Evolutionary conservation across 106 monocot genomes (phyloP).

Genomic region (Cymbidium sinense): DNA sequence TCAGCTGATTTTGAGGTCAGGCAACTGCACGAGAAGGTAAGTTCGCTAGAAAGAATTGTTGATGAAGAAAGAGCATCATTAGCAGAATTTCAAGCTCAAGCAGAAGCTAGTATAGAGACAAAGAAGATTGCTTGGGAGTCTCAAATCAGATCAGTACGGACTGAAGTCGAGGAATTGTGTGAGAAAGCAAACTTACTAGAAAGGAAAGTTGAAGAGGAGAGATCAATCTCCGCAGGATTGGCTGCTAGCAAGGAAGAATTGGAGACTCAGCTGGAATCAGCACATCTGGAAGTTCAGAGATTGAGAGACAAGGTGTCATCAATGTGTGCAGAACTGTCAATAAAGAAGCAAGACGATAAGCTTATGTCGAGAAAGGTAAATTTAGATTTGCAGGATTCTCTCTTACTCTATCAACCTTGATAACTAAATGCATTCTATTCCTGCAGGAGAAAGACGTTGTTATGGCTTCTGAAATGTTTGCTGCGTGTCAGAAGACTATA

Average conservation of each 20-base stretch:
- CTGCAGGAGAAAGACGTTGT: conserved; percentile 35
- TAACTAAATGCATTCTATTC: not conserved
- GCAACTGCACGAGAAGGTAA: conserved; percentile 26
- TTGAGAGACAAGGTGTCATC: conserved; percentile 21
- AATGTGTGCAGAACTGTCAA: conserved; percentile 14
- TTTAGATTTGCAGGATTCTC: not conserved
- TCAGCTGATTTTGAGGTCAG: conserved; percentile 17
- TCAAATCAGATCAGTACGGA: not conserved
- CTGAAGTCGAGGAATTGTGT: not conserved
- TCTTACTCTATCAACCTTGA: not conserved
- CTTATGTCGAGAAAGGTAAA: conserved; percentile 41
- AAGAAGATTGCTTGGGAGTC: not conserved
- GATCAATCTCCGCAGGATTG: conserved; percentile 7
- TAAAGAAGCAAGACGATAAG: conserved; percentile 26
- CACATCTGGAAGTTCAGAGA: conserved; percentile 19
- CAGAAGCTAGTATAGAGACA: not conserved
- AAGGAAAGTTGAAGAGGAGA: conserved; percentile 8
- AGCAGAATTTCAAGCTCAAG: conserved; percentile 10
- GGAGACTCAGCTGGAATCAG: conserved; percentile 39
- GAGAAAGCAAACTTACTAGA: conserved; percentile 7
- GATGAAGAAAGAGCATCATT: conserved; percentile 20
- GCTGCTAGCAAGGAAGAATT: conserved; percentile 14
- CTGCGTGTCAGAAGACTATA: conserved; percentile 64
- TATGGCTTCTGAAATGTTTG: conserved; percentile 34
- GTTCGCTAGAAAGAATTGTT: conserved; percentile 16